phyloP scores from a whole-genome alignment of 345 rosid genomes.

The Salix purpurea region DNA sequence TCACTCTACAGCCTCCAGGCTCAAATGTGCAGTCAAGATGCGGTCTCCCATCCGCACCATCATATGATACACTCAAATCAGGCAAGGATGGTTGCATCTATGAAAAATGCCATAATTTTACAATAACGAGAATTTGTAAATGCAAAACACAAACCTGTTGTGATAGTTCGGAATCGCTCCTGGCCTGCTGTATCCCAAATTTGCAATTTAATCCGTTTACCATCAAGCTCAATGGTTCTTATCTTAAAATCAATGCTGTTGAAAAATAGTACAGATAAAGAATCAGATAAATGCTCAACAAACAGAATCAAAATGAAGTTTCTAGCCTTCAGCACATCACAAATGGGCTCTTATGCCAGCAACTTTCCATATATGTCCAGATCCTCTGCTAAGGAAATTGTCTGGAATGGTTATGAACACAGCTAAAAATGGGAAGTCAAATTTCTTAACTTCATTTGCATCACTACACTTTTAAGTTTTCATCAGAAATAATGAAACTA shows the following conservation, averaged over 20 bases:
- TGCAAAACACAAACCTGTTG: slow-evolving; percentile 34
- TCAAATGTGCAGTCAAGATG: not conserved
- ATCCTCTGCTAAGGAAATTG: not conserved
- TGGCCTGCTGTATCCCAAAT: slow-evolving; percentile 70
- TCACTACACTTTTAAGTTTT: not conserved
- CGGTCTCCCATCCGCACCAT: too few relatives aligned
- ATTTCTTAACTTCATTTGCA: not conserved
- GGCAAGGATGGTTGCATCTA: not conserved
- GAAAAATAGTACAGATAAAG: not conserved
- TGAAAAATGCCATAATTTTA: not conserved
- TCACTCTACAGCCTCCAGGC: not conserved
- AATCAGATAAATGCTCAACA: not conserved
- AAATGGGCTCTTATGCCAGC: not conserved
- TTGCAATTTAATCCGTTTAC: slow-evolving; percentile 69
- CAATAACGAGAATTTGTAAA: not conserved
- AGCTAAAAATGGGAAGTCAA: not conserved
- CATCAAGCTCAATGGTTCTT: slow-evolving; percentile 66
- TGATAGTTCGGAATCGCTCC: slow-evolving; percentile 55
- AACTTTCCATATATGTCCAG: not conserved
- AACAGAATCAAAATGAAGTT: not conserved
- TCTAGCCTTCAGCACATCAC: not conserved
- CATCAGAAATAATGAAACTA: not conserved
- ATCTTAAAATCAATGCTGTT: slow-evolving; percentile 67
- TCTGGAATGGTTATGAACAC: not conserved
- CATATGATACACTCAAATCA: not conserved